Conservation (phyloP, 345 rosid genomes). For the Acer negundo region DNA sequence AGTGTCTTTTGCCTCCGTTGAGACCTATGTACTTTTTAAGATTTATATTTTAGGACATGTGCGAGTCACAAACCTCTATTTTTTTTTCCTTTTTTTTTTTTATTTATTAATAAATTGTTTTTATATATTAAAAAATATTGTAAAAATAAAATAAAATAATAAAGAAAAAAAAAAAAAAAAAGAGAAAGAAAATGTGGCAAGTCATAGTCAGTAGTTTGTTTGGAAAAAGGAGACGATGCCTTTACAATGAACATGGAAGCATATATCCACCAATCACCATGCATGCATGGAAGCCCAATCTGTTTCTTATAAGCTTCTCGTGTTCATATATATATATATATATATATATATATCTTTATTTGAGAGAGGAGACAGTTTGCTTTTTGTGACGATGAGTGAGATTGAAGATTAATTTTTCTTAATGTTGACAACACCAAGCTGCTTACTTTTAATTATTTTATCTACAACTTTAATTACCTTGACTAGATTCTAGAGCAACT, state of each 20-base stretch:
- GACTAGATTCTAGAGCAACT: neutral
- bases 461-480: neutral
- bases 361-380: neutral
- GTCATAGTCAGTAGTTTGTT: conserved; percentile 9
- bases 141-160: too few relatives aligned
- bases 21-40: too few relatives aligned
- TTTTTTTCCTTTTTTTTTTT: too few relatives aligned
- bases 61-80: too few relatives aligned
- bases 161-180: too few relatives aligned
- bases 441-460: neutral
- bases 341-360: neutral
- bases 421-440: too few relatives aligned
- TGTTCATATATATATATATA: too few relatives aligned
- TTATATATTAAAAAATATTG: too few relatives aligned
- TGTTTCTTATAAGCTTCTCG: neutral
- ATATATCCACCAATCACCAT: neutral
- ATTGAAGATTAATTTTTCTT: too few relatives aligned
- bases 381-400: neutral
- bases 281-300: conserved; percentile 23
- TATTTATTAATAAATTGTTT: too few relatives aligned
- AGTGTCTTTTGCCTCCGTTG: too few relatives aligned
- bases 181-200: neutral
- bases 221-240: conserved; percentile 13
- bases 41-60: too few relatives aligned
- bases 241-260: conserved; percentile 19